Evolutionary conservation across 345 rosid genomes (phyloP).

Genomic region (Psidium friedrichsthalianum): DNA sequence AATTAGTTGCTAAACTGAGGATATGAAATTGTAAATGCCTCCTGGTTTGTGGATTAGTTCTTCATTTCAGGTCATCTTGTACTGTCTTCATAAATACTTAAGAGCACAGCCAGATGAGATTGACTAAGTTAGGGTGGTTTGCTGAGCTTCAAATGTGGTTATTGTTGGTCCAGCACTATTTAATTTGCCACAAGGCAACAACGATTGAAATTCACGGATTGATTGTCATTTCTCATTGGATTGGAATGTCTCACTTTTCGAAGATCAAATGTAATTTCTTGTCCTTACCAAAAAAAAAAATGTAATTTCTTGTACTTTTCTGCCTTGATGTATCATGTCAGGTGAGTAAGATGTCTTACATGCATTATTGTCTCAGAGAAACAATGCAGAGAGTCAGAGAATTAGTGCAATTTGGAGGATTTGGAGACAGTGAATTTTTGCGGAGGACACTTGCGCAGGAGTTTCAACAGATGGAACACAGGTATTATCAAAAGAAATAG

Average conservation of each 20-base stretch:
- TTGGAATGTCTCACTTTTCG: neutral
- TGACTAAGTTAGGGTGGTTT: neutral
- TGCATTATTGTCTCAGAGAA: neutral
- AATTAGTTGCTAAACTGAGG: neutral
- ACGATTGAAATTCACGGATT: neutral
- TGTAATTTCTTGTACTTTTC: neutral
- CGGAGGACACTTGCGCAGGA: constrained; percentile 64
- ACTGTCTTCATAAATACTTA: neutral
- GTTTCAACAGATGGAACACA: constrained; percentile 63
- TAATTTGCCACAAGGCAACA: neutral
- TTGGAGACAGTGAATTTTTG: constrained; percentile 38
- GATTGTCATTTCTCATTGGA: neutral
- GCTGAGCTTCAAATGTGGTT: neutral
- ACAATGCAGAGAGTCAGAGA: neutral
- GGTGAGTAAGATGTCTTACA: neutral
- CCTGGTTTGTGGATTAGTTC: neutral
- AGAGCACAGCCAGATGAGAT: neutral
- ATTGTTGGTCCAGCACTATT: neutral
- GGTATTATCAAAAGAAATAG: constrained; percentile 19
- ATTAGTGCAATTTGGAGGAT: constrained; percentile 30
- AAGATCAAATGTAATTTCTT: neutral
- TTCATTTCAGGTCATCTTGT: neutral
- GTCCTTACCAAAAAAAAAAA: too few species aligned
- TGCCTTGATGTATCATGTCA: neutral
- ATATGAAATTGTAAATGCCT: neutral